phyloP scores from a whole-genome alignment of 306 rosid species.

The Betula pendula region DNA sequence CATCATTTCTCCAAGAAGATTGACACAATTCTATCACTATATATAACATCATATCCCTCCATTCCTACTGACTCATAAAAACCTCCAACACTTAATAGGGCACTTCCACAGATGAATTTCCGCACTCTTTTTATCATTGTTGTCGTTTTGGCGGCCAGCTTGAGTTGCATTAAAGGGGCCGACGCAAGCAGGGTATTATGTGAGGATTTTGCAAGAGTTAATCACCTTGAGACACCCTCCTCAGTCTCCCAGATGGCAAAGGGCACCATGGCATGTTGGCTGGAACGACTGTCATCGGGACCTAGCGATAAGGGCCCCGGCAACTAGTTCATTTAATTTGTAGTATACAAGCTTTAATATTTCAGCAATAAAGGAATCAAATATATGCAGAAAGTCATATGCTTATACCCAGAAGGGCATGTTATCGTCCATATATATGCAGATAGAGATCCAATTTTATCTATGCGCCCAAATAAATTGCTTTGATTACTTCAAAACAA shows the following conservation, averaged over 20 bases:
- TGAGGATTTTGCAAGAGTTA: slow-evolving; percentile 31
- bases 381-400: no score
- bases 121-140: slow-evolving; percentile 20
- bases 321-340: not conserved
- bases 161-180: slow-evolving; percentile 13
- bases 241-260: slow-evolving; percentile 25
- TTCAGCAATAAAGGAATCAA: not conserved
- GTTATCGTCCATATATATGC: no score
- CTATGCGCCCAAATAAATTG: no score
- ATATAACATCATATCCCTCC: not conserved
- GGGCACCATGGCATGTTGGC: slow-evolving; percentile 33
- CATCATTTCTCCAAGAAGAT: not conserved
- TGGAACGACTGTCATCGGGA: slow-evolving; percentile 35
- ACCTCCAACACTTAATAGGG: not conserved
- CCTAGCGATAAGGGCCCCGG: slow-evolving; percentile 33
- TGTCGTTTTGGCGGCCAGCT: not conserved
- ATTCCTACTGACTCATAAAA: not conserved
- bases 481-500: no score
- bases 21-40: not conserved
- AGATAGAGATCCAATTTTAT: no score
- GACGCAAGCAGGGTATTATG: slow-evolving; percentile 35
- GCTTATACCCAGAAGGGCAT: no score
- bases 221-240: slow-evolving; percentile 24
- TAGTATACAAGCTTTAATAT: not conserved
- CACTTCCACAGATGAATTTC: slow-evolving; percentile 22